Conservation (phyloP, 164 flowering plant genomes). For the Vitis vinifera region DNA sequence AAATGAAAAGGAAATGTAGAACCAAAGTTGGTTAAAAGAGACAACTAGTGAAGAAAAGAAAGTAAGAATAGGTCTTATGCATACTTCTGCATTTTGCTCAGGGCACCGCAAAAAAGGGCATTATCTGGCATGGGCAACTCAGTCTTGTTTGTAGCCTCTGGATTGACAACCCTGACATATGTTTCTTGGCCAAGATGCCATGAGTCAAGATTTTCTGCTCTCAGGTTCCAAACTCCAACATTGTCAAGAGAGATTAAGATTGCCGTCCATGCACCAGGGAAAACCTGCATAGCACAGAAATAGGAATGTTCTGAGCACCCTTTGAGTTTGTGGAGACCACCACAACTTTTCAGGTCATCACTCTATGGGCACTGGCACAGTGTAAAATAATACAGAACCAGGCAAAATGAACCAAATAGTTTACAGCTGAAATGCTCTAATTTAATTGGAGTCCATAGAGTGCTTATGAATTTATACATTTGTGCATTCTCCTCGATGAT, state of each 20-base stretch:
- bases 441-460: no score
- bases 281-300: slow-evolving; percentile 52
- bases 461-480: no score
- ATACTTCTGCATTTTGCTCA: slow-evolving; percentile 64
- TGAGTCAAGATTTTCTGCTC: slow-evolving; percentile 84
- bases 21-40: background rate
- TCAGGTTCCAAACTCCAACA: slow-evolving; percentile 91
- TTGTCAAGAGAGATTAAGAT: slow-evolving; percentile 84
- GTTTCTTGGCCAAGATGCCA: slow-evolving; percentile 97
- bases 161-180: slow-evolving; percentile 76
- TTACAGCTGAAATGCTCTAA: no score
- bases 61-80: slow-evolving; percentile 5
- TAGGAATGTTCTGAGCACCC: background rate
- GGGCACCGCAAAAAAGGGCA: slow-evolving; percentile 77
- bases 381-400: no score
- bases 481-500: no score
- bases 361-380: no score
- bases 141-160: slow-evolving; percentile 73
- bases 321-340: no score
- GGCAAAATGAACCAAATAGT: no score
- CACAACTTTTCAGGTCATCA: no score
- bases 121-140: slow-evolving; percentile 80
- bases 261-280: slow-evolving; percentile 97
- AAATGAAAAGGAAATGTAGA: slow-evolving; percentile 7
- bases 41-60: background rate